phyloP scores from a whole-genome alignment of 441 rosid species.

The Corymbia calophylla region DNA sequence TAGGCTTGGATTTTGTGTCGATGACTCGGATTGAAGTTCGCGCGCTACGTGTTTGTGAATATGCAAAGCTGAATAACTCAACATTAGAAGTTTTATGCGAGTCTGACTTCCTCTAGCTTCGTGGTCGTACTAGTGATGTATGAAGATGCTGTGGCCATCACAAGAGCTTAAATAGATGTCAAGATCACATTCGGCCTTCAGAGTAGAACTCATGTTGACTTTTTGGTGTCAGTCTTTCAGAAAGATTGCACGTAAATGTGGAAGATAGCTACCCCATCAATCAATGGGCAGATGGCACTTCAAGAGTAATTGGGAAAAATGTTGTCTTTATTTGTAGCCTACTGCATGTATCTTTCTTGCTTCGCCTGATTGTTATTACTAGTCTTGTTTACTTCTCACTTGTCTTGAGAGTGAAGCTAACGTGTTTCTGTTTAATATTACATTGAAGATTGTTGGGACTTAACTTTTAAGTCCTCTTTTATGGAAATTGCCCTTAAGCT shows the following conservation, averaged over 20 bases:
- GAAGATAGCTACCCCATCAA: background rate
- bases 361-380: background rate
- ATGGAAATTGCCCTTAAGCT: background rate
- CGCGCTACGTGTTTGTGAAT: constrained; percentile 10
- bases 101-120: background rate
- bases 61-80: constrained; percentile 4
- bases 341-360: background rate
- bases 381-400: background rate
- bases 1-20: background rate
- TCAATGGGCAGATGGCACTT: background rate
- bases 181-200: background rate
- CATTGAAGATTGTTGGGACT: background rate
- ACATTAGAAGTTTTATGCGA: background rate
- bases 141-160: background rate
- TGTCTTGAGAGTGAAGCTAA: background rate
- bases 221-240: background rate
- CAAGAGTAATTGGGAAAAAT: background rate
- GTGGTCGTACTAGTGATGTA: accelerated
- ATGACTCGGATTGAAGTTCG: background rate
- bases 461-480: background rate
- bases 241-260: background rate
- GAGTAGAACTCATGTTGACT: background rate
- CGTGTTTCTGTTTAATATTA: background rate
- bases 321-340: background rate
- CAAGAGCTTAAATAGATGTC: background rate